Conservation (phyloP, 2,329 filamentous ascomycete species). For the Epichloe sylvatica region DNA sequence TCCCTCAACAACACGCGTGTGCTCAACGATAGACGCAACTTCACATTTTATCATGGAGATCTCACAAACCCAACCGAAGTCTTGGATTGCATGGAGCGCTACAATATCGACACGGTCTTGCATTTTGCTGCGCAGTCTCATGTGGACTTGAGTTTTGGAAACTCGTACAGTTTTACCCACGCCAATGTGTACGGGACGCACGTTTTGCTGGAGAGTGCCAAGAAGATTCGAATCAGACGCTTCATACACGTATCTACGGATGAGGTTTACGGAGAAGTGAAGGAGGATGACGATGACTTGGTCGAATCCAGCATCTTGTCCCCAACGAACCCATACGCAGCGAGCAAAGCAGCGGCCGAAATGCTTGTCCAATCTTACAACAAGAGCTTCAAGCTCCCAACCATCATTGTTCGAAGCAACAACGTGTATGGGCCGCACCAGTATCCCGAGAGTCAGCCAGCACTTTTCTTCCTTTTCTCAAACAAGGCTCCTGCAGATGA, state of each 20-base stretch:
- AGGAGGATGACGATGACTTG: slow-evolving; percentile 55
- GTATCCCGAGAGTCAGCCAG: slow-evolving; percentile 59
- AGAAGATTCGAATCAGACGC: slow-evolving; percentile 53
- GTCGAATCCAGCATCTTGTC: slow-evolving; percentile 60
- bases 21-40: slow-evolving; percentile 55
- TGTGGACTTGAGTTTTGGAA: slow-evolving; percentile 69
- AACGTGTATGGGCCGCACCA: slow-evolving; percentile 80
- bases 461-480: background rate
- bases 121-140: slow-evolving; percentile 81
- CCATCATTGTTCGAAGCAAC: slow-evolving; percentile 69
- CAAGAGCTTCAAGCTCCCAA: slow-evolving; percentile 68
- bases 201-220: slow-evolving; percentile 62
- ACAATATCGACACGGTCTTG: slow-evolving; percentile 66
- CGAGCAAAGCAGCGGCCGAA: slow-evolving; percentile 68
- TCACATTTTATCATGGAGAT: slow-evolving; percentile 67
- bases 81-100: slow-evolving; percentile 52
- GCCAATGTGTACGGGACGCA: slow-evolving; percentile 80
- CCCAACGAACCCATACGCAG: slow-evolving; percentile 71
- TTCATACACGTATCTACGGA: slow-evolving; percentile 79
- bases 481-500: background rate
- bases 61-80: slow-evolving; percentile 60
- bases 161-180: slow-evolving; percentile 68
- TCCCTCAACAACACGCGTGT: slow-evolving; percentile 65
- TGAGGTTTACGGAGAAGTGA: slow-evolving; percentile 73
- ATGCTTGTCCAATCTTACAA: slow-evolving; percentile 81